phyloP scores from a whole-genome alignment of 352 stramenopile species.

The Plasmopara halstedii region DNA sequence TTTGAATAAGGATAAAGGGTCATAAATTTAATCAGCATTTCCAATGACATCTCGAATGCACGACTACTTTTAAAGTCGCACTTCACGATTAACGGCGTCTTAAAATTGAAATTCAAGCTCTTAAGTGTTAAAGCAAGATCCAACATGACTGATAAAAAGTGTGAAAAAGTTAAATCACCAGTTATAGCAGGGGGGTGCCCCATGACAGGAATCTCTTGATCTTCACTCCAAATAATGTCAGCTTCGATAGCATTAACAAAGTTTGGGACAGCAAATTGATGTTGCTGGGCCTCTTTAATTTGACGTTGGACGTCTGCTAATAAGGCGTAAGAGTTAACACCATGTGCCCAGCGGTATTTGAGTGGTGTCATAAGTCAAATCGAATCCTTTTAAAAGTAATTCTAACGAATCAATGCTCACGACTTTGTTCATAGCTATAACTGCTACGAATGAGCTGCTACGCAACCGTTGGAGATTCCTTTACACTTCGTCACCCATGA shows the following conservation, averaged over 20 bases:
- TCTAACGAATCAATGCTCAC: too few species aligned
- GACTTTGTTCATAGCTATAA: too few species aligned
- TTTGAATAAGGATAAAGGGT: slow-evolving; percentile 36
- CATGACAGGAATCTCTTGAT: slow-evolving; percentile 47
- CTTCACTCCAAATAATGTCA: slow-evolving; percentile 61
- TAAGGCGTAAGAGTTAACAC: slow-evolving; percentile 44
- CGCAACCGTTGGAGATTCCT: too few species aligned
- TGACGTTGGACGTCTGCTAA: slow-evolving; percentile 21
- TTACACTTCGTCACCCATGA: too few species aligned
- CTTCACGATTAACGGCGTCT: slow-evolving; percentile 59
- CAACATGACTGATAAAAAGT: slow-evolving; percentile 44
- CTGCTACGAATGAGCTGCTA: too few species aligned
- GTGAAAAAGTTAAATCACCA: slow-evolving; percentile 35
- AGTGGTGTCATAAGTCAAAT: slow-evolving; percentile 52
- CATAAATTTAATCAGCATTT: slow-evolving; percentile 32
- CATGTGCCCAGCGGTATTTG: slow-evolving; percentile 58
- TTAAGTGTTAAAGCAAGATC: slow-evolving; percentile 16
- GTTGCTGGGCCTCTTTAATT: slow-evolving; percentile 17
- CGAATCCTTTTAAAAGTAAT: too few species aligned
- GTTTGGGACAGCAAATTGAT: slow-evolving; percentile 7
- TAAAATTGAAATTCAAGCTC: background rate
- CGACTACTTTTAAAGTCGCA: slow-evolving; percentile 61
- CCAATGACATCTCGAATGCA: slow-evolving; percentile 31
- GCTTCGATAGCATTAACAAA: slow-evolving; percentile 62
- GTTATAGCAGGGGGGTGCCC: slow-evolving; percentile 53